Evolutionary conservation across 257 asterid species (phyloP).

Genomic region (Perilla frutescens): DNA sequence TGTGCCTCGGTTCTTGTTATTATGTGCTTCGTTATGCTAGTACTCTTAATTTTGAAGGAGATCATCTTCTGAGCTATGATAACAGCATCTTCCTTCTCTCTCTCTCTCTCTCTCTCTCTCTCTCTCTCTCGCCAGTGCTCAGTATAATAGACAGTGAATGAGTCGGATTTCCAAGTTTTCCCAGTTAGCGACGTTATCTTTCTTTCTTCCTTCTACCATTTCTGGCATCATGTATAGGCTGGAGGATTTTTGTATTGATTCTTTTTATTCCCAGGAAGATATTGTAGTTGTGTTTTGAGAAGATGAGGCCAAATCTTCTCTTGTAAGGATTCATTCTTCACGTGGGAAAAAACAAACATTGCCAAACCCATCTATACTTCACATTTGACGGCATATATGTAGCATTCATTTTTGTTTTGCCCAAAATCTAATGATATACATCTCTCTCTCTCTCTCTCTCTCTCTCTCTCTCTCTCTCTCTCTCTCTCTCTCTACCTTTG

Average conservation of each 20-base stretch:
- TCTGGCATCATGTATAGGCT: constrained; percentile 60
- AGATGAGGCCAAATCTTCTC: constrained; percentile 25
- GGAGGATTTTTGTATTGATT: constrained; percentile 36
- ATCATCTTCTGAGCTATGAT: constrained; percentile 60
- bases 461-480: no score
- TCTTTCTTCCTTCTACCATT: constrained; percentile 27
- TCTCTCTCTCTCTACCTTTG: no score
- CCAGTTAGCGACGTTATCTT: constrained; percentile 20
- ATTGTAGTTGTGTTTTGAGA: constrained; percentile 32
- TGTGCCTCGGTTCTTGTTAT: constrained; percentile 86
- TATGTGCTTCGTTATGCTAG: constrained; percentile 91
- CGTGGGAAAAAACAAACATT: constrained; percentile 18
- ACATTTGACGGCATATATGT: background rate
- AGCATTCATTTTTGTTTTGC: background rate
- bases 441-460: no score
- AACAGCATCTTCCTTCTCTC: background rate
- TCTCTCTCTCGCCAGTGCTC: constrained; percentile 10
- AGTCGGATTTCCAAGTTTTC: constrained; percentile 16
- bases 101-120: background rate
- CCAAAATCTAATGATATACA: background rate
- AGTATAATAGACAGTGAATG: constrained; percentile 7
- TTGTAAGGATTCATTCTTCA: constrained; percentile 28
- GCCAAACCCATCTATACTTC: background rate
- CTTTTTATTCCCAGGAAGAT: constrained; percentile 36
- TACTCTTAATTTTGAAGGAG: constrained; percentile 82